phyloP scores from a whole-genome alignment of 768 basidiomycete genomes.

The Roridomyces roridus region DNA sequence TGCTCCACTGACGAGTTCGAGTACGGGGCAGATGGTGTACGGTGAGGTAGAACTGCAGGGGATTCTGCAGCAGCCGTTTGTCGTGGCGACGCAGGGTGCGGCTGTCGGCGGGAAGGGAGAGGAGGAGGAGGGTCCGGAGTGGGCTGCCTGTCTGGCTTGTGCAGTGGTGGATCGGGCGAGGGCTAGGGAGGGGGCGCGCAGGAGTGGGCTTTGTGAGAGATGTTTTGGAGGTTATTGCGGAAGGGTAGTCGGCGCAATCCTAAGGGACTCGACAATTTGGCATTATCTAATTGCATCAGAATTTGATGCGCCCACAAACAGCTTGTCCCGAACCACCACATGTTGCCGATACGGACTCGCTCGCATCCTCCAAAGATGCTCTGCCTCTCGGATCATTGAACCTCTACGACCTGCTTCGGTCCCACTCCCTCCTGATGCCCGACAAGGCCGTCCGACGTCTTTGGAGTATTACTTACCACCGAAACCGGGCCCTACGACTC shows the following conservation, averaged over 20 bases:
- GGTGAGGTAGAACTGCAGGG: constrained; percentile 40
- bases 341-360: no score
- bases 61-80: constrained; percentile 54
- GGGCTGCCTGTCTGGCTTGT: constrained; percentile 58
- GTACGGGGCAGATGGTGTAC: constrained; percentile 47
- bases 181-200: constrained; percentile 23
- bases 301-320: no score
- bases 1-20: constrained; percentile 47
- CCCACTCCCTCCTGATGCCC: no score
- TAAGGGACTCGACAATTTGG: no score
- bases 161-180: constrained; percentile 56
- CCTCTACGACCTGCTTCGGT: no score
- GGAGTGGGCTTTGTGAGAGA: constrained; percentile 37
- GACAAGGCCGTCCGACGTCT: no score
- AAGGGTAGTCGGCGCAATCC: constrained; percentile 2
- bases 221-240: constrained; percentile 40
- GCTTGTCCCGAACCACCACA: no score
- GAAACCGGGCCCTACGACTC: no score
- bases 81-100: constrained; percentile 50
- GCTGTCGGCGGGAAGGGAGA: constrained; percentile 29
- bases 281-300: no score
- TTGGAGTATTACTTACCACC: no score
- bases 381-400: no score
- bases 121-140: constrained; percentile 43
- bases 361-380: no score